Percentiles rank a stretch among this genome's conserved stretches.
Conservation (phyloP, 345 rosid species). For the Corchorus capsularis region DNA sequence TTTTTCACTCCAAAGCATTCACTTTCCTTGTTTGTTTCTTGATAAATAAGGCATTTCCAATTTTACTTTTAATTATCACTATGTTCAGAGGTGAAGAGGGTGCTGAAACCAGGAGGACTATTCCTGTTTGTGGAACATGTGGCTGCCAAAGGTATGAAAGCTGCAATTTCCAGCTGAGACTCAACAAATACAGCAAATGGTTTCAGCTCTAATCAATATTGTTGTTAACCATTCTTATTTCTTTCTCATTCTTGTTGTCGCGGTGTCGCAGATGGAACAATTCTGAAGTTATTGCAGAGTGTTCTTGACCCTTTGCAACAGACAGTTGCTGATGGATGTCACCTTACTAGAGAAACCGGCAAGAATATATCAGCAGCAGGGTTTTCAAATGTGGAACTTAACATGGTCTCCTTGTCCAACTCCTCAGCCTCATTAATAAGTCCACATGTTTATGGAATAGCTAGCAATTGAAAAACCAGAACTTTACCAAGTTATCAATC, state of each 20-base stretch:
- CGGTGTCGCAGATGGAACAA: slow-evolving; percentile 62
- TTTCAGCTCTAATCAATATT: not conserved
- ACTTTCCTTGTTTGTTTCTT: not conserved
- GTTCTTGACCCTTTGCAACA: slow-evolving; percentile 74
- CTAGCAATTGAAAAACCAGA: slow-evolving; percentile 41
- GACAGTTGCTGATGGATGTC: slow-evolving; percentile 72
- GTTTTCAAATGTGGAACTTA: slow-evolving; percentile 58
- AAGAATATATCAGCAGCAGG: slow-evolving; percentile 57
- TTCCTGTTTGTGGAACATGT: slow-evolving; percentile 87
- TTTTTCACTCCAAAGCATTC: not conserved
- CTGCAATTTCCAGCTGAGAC: not conserved
- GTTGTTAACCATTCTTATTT: too few species aligned
- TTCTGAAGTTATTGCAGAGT: slow-evolving; percentile 55
- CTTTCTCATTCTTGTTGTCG: not conserved
- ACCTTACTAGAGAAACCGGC: slow-evolving; percentile 67
- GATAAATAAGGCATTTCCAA: too few species aligned
- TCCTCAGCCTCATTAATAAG: slow-evolving; percentile 35
- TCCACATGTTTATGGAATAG: slow-evolving; percentile 78
- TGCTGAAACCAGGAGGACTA: slow-evolving; percentile 76
- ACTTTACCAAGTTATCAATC: not conserved
- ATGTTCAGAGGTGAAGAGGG: slow-evolving; percentile 68
- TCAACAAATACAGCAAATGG: not conserved
- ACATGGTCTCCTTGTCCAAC: slow-evolving; percentile 38
- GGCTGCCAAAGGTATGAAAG: slow-evolving; percentile 68
- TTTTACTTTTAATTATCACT: too few species aligned